Evolutionary conservation across 177 flowering plant genomes (phyloP).

Genomic region (Vitis hybrid): DNA sequence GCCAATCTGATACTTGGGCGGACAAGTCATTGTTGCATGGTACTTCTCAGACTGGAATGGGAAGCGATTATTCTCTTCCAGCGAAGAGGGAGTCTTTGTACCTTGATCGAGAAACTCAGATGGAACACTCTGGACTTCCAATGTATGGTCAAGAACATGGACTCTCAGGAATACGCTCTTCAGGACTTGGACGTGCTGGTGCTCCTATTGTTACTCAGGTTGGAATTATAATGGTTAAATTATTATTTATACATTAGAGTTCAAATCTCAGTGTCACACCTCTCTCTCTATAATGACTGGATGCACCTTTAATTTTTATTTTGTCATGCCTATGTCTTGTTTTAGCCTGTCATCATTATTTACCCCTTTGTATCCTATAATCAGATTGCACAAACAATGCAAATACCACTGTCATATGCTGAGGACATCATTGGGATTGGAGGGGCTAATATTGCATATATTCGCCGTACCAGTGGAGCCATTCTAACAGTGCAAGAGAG

Average conservation of each 20-base stretch:
- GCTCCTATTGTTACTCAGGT: constrained; percentile 84
- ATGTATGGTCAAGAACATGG: constrained; percentile 66
- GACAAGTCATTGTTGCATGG: constrained; percentile 46
- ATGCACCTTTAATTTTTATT: neutral
- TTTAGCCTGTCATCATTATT: neutral
- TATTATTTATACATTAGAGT: neutral
- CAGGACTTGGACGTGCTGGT: constrained; percentile 52
- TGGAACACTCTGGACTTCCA: constrained; percentile 57
- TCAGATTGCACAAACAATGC: constrained; percentile 59
- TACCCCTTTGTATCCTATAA: neutral
- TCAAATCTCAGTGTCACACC: too few relatives aligned
- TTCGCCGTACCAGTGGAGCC: constrained; percentile 60
- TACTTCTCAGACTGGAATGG: constrained; percentile 38
- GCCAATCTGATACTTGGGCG: constrained; percentile 42
- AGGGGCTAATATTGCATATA: constrained; percentile 55
- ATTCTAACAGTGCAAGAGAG: constrained; percentile 56
- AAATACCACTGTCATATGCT: constrained; percentile 58
- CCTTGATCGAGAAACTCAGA: constrained; percentile 60
- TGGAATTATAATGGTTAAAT: constrained; percentile 3
- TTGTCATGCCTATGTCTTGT: neutral
- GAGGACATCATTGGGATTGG: constrained; percentile 57
- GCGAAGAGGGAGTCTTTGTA: constrained; percentile 59
- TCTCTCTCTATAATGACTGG: neutral
- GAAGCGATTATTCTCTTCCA: constrained; percentile 51
- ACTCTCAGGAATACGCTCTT: constrained; percentile 46